Conservation (phyloP, 106 monocot genomes). For the Agapanthus africanus region DNA sequence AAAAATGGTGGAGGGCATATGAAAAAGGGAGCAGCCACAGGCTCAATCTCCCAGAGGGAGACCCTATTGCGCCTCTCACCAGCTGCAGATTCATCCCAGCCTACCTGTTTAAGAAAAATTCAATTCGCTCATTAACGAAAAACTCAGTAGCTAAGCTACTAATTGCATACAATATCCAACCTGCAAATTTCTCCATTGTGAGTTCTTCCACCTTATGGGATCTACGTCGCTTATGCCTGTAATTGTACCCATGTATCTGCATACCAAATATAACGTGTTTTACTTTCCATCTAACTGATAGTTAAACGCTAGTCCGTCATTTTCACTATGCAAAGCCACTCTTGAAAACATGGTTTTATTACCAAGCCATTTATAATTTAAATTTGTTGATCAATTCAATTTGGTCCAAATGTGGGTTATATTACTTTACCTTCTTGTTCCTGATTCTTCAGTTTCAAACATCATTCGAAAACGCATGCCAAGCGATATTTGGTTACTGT, state of each 20-base stretch:
- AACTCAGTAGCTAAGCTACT: not conserved
- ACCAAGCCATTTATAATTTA: not conserved
- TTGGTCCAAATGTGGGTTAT: not conserved
- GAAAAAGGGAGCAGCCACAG: slow-evolving; percentile 85
- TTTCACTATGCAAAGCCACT: not conserved
- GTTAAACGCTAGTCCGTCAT: too few species aligned
- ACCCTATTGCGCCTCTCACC: slow-evolving; percentile 88
- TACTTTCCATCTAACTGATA: not conserved
- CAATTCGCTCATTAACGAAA: not conserved
- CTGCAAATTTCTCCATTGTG: slow-evolving; percentile 93
- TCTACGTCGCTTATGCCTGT: slow-evolving; percentile 90
- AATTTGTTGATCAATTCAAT: not conserved
- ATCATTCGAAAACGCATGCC: slow-evolving; percentile 91
- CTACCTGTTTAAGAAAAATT: slow-evolving; percentile 44
- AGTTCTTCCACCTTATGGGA: slow-evolving; percentile 92
- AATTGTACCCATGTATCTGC: slow-evolving; percentile 96
- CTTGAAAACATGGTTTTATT: not conserved
- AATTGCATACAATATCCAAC: slow-evolving; percentile 31
- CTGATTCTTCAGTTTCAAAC: slow-evolving; percentile 93
- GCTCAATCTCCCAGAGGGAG: slow-evolving; percentile 97
- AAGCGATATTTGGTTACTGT: slow-evolving; percentile 63
- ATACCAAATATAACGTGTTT: slow-evolving; percentile 5
- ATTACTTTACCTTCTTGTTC: slow-evolving; percentile 73
- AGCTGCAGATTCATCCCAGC: slow-evolving; percentile 93
- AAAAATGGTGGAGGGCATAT: slow-evolving; percentile 92